Evolutionary conservation across 1,284 basidiomycete species (phyloP), one percentile per base, ranked within the genome.

Genomic region (Cryptococcus floricola): DNA sequence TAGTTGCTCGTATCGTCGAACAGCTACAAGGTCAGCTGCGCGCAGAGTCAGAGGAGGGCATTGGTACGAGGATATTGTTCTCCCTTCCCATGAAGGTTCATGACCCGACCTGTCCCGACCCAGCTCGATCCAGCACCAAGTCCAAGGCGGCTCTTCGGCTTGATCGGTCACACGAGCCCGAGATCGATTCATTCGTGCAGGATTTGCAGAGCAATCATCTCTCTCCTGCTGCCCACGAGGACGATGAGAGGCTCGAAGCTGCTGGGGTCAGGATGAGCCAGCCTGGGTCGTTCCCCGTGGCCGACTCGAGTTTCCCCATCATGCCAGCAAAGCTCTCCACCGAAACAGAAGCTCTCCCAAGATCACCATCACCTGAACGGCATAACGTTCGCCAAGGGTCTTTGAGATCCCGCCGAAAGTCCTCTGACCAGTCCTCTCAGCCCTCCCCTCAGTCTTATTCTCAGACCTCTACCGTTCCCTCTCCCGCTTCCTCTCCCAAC

Each of bases 1-100:
- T 91, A 6, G 88, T 90, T 5, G 87, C 87, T 0, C 81, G 88
- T n/a, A 88, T 90, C 37, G 86, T 91, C 7, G 86, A 87, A 69
- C 88, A 90, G 65, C 80, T 91, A 0, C 84, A 84, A 1, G 89
- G 89, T 2, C 88, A 89, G 70, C 80, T 92, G 13, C 84, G 88
- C 4, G 88, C 89, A 2, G 87, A 90, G 62, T 90, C 88, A 0
- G 81, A 84, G 51, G 80, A 85, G 6, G 80, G 79, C 50, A 77
- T 84, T 67, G 89, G 89, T n/a, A 87, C 86, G 43, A 79, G 81
- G 5, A 89, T 91, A 76, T 75, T 64, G 63, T 75, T 77, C 57
- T 72, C 67, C 14, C 48, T 75, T 27, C 58, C 58, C 38, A 73
- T 77, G 73, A 54, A 61, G 8, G 51, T 57, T 6, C 52, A 62